These are phyloP conservation scores for Ophiostoma triangulosporum DNA, from an alignment of 2,329 filamentous ascomycete genomes.

Conservation along the genomic window DNA sequence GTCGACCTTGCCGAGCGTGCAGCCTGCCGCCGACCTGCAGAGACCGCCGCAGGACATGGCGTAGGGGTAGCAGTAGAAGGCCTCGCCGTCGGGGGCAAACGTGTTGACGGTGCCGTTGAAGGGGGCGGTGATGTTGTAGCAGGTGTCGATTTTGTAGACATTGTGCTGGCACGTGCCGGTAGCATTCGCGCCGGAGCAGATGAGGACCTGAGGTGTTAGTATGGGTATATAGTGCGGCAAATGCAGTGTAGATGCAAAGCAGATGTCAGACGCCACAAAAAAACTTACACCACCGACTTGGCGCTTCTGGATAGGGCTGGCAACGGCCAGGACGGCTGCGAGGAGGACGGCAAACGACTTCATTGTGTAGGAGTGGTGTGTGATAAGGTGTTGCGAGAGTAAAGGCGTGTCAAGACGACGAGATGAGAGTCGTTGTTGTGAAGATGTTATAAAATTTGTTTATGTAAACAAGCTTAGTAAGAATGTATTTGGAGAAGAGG, in stretches of 20 bases:
- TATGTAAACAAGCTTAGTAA: not conserved
- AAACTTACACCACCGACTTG: slow-evolving; percentile 33
- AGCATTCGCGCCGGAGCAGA: slow-evolving; percentile 37
- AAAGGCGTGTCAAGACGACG: not conserved
- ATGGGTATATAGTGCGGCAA: not conserved
- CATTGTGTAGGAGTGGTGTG: slow-evolving; percentile 7
- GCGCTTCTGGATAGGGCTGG: slow-evolving; percentile 25
- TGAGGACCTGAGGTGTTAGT: slow-evolving; percentile 25
- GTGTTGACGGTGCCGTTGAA: slow-evolving; percentile 29
- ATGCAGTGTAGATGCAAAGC: not conserved
- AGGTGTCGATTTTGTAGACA: slow-evolving; percentile 30
- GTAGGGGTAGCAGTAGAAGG: slow-evolving; percentile 35
- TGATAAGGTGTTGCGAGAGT: not conserved
- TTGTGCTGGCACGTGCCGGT: slow-evolving; percentile 33
- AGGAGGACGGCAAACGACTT: slow-evolving; percentile 10
- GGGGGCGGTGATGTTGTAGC: slow-evolving; percentile 30
- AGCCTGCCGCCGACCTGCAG: slow-evolving; percentile 38
- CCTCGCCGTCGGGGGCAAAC: slow-evolving; percentile 36
- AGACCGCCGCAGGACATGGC: slow-evolving; percentile 26
- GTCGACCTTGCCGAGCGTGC: slow-evolving; percentile 35
- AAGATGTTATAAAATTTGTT: not conserved
- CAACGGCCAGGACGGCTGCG: slow-evolving; percentile 8
- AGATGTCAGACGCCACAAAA: not conserved
- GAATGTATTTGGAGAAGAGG: too few species aligned
- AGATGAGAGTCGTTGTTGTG: not conserved